Conservation (phyloP, 441 rosid genomes). For the Bocquillonia castaneifolia region DNA sequence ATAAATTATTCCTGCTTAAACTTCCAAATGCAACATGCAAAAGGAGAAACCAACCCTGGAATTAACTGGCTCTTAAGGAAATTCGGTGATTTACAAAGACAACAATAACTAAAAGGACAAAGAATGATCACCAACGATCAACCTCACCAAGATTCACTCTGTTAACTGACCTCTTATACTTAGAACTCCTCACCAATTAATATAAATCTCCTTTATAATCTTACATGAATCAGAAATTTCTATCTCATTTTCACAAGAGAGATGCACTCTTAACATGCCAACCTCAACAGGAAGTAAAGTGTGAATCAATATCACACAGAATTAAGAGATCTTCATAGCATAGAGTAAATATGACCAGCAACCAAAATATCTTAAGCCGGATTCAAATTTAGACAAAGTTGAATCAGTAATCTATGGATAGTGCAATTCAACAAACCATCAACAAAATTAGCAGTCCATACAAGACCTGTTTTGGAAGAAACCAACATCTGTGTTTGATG, state of each 20-base stretch:
- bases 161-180: not conserved
- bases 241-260: not conserved
- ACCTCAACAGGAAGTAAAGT: not conserved
- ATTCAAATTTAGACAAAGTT: not conserved
- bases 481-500: not conserved
- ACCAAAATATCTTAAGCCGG: not conserved
- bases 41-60: not conserved
- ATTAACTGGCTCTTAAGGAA: not conserved
- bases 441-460: not conserved
- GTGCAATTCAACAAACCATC: not conserved
- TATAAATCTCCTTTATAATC: not conserved
- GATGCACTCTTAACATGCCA: not conserved
- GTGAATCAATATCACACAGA: not conserved
- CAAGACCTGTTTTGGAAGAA: not conserved
- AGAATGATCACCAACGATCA: too few relatives aligned
- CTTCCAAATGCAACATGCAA: not conserved
- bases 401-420: not conserved
- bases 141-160: not conserved
- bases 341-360: not conserved
- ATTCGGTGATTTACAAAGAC: not conserved
- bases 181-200: not conserved
- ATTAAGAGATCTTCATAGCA: not conserved
- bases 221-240: not conserved
- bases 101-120: not conserved
- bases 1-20: not conserved